Conservation (phyloP, 345 rosid genomes). For the Crucihimalaya himalaica region DNA sequence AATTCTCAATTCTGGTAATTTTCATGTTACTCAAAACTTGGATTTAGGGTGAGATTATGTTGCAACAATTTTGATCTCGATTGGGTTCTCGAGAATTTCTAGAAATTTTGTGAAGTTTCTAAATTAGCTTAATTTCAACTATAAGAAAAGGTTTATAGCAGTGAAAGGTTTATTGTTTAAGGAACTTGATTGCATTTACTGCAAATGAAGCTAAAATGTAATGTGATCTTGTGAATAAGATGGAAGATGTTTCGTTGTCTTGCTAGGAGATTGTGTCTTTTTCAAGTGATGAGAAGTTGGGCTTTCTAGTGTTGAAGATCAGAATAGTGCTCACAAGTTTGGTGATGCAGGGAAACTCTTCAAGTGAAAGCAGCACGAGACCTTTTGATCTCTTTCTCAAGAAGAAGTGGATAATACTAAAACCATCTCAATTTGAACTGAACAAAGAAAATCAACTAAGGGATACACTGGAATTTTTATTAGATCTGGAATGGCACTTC, state of each 20-base stretch:
- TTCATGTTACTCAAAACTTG: too few relatives aligned
- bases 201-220: background rate
- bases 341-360: constrained; percentile 22
- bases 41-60: too few relatives aligned
- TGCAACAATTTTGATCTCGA: too few relatives aligned
- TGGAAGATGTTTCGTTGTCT: constrained; percentile 14
- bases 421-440: constrained; percentile 41
- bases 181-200: too few relatives aligned
- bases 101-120: too few relatives aligned
- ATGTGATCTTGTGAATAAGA: constrained; percentile 2
- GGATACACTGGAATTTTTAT: constrained; percentile 35
- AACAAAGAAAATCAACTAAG: constrained; percentile 49
- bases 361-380: background rate
- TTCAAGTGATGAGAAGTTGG: constrained; percentile 5
- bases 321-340: background rate
- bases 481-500: constrained; percentile 76
- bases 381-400: constrained; percentile 54
- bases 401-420: constrained; percentile 39
- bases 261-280: background rate
- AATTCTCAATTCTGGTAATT: too few relatives aligned
- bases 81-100: too few relatives aligned
- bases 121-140: too few relatives aligned
- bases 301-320: constrained; percentile 13
- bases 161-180: too few relatives aligned
- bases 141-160: too few relatives aligned